Evolutionary conservation across 257 asterid genomes (phyloP), one percentile per base, ranked within the genome.

Genomic region (Nyctanthes arbortristis): DNA sequence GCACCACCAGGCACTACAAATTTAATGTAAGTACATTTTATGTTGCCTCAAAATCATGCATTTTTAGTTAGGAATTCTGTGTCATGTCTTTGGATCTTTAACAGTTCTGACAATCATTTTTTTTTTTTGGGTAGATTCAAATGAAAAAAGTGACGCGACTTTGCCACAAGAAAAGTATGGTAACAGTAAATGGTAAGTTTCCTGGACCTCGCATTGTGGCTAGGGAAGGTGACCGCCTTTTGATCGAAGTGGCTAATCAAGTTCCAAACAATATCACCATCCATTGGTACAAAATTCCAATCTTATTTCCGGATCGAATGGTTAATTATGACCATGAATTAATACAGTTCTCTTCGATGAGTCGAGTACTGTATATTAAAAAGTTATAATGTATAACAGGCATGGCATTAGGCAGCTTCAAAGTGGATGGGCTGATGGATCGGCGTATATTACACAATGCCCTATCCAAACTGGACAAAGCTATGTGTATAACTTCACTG

Each of bases 351-450:
- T 25, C 27, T 4, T 7, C 16, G 16, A 0, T 58, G 64, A 4
- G n/a, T 5, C 30, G 7, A 29, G 4, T 9, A 28, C n/a, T 1
- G 30, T 59, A 4, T 13, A 12, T 18, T 24, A 1, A 34, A 12
- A 0, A 25, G 33, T 7, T 39, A 1, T 35, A 0, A n/a, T n/a
- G n/a, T n/a, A n/a, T 13, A 27, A 70, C 72, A 84, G 88, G 94
- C 95, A 85, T 37, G 95, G 95, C 8, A 85, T 85, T 13, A 71
- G 91, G 47, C 89, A 83, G 29, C 82, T 85, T 43, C 81, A 81
- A 9, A 83, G 86, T 65, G 91, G 91, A 49, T 87, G 91, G 94
- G 87, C 94, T 0, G 94, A 87, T 39, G 89, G 91, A 20, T 91
- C 89, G 0, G 89, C 91, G 14, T 85, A 87, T 18, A 45, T 87